Evolutionary conservation across 2,329 filamentous ascomycete species (phyloP).

Genomic region (Tolypocladium ophioglossoides): DNA sequence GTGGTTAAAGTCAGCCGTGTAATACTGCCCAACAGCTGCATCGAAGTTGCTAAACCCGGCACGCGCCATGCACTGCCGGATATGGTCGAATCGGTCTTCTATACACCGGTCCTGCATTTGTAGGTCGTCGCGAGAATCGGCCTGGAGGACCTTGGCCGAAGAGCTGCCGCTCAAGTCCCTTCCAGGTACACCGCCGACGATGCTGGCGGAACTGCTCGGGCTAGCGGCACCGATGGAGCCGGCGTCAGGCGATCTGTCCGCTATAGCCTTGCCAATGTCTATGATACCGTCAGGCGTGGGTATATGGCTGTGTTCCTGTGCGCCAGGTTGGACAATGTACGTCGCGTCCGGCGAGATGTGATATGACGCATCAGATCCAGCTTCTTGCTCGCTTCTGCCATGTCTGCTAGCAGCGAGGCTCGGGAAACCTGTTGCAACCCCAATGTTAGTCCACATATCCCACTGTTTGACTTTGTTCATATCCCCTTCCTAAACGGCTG

Average conservation of each 20-base stretch:
- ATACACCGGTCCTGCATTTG: neutral
- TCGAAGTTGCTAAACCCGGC: constrained; percentile 1
- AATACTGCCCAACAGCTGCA: neutral
- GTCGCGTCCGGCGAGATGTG: neutral
- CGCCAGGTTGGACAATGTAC: neutral
- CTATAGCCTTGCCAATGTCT: neutral
- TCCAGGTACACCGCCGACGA: neutral
- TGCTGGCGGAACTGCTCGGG: neutral
- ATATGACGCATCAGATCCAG: neutral
- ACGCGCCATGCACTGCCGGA: neutral
- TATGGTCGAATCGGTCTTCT: constrained; percentile 2
- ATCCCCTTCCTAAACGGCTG: neutral
- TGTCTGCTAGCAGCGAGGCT: neutral
- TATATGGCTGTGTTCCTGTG: neutral
- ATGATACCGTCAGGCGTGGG: neutral
- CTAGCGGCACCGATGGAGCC: neutral
- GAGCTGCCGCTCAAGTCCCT: neutral
- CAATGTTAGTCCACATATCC: neutral
- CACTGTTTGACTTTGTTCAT: neutral
- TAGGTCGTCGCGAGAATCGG: neutral
- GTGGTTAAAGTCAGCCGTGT: constrained; percentile 1
- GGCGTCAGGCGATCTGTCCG: neutral
- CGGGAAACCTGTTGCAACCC: neutral
- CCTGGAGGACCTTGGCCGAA: neutral
- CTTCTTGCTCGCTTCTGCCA: neutral